These are phyloP conservation scores for Podochytrium sp. DNA, from an alignment of 192 early-diverging fungal genomes.

Conservation along the genomic window DNA sequence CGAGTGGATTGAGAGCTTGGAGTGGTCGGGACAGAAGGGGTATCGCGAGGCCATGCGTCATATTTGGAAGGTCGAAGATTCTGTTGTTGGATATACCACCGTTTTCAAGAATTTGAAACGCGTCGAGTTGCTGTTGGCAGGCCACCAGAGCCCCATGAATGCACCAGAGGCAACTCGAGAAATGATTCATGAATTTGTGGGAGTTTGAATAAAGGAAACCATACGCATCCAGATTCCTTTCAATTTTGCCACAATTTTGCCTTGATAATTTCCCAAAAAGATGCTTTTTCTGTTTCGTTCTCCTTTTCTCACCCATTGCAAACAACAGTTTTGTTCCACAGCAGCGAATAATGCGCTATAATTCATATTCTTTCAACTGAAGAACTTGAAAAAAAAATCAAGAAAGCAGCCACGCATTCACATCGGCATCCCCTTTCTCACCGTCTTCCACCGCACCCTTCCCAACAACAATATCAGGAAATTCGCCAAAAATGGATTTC, in stretches of 20 bases:
- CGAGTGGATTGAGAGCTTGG: conserved; percentile 73
- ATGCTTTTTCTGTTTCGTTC: no score
- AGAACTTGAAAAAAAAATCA: no score
- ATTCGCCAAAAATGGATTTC: conserved; percentile 20
- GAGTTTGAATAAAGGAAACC: no score
- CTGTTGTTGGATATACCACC: conserved; percentile 65
- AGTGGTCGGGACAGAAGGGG: conserved; percentile 53
- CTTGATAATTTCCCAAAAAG: no score
- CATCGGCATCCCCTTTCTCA: background rate
- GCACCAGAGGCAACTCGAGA: conserved; percentile 42
- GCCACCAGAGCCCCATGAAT: conserved; percentile 77
- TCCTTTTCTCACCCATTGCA: no score
- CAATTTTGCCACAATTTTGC: no score
- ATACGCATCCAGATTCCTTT: no score
- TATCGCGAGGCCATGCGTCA: conserved; percentile 41
- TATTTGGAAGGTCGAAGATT: conserved; percentile 39
- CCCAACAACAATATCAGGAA: conserved; percentile 5
- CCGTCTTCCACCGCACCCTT: background rate
- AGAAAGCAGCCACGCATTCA: background rate
- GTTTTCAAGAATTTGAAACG: conserved; percentile 56
- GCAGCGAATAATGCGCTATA: no score
- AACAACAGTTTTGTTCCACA: no score
- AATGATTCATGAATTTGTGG: conserved; percentile 54
- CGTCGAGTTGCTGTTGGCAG: conserved; percentile 68
- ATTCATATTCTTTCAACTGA: no score